Base-by-base conservation (phyloP, 2,329 filamentous ascomycete species). In the Ophiostoma triangulosporum region DNA sequence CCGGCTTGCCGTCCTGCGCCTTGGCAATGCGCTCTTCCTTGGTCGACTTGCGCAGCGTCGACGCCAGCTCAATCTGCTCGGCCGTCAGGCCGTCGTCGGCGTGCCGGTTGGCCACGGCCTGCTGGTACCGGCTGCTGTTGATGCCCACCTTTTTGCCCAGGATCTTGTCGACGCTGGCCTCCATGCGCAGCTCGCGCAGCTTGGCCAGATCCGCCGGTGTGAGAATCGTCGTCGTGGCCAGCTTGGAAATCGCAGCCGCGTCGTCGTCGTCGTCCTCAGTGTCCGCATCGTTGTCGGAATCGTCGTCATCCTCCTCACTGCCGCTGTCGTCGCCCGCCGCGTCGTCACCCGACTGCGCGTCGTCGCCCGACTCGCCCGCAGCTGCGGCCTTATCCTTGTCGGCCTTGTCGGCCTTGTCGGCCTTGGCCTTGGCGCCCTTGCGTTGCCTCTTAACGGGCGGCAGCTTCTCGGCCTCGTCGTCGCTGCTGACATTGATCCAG, bases 141-240 rank as follows among this genome's bases (percentile, higher is more conserved):
- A 48, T 45, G 17, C 31, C 45, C 11, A 46, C 51, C 49, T 50
- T 49, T 57, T 60, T 67, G 57, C 72, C 75, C 64, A 79, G 70
- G 49, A 72, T 74, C 57, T 86, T 83, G 58, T 85, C 80, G 48
- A 97, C 71, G 33, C 80, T 78, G 20, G 88, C 81, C 43, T 84
- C 74, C 50, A 86, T 74, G 48, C 88, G 86, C 24, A 98, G 81
- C 68, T 96, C 91, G 57, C 88, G 82, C 20, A 98, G 83, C 67
- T 97, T 97, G 60, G 87, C 84, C n/a, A 97, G 78, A 68, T 98
- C 93, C 12, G 93, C 93, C 0, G 93, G 93, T 0, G 93, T 98
- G 57, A 98, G 82, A 59, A 98, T 94, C 49, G 87, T 85, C 2
- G 88, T 95, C 0, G 88, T 95, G n/a, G 90, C 90, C 43, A 96